Percentiles rank a stretch among this genome's conserved stretches.
phyloP scores from a whole-genome alignment of 495 filamentous ascomycete genomes.

The Penicillium paradoxum region DNA sequence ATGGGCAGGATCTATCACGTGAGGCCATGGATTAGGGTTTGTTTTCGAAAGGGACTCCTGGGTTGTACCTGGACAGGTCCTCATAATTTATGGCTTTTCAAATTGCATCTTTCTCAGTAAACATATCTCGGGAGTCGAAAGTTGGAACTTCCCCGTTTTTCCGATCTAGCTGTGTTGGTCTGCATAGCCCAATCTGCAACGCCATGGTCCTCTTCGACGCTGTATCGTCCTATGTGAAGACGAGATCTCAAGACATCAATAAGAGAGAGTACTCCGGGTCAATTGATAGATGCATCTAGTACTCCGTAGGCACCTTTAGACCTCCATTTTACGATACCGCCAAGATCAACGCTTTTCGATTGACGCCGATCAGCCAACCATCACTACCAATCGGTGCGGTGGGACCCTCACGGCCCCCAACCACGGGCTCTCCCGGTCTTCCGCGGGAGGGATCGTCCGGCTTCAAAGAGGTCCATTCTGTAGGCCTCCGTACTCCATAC shows the following conservation, averaged over 20 bases:
- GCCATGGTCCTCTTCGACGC: neutral
- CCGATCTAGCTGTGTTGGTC: too few species aligned
- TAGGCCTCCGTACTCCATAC: neutral
- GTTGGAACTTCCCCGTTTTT: neutral
- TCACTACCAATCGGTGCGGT: constrained; percentile 6
- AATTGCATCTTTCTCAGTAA: neutral
- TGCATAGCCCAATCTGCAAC: neutral
- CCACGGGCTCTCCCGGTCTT: constrained; percentile 17
- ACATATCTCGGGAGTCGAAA: neutral
- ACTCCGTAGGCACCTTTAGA: too few species aligned
- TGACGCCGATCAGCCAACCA: constrained; percentile 13
- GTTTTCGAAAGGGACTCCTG: neutral
- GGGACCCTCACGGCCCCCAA: constrained; percentile 13
- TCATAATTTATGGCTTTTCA: neutral
- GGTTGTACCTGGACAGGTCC: neutral
- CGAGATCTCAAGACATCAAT: too few species aligned
- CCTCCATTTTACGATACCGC: constrained; percentile 1
- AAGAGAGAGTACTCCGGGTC: too few species aligned
- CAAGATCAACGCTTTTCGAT: constrained; percentile 1
- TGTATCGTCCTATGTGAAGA: neutral
- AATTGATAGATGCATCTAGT: too few species aligned
- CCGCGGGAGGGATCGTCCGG: constrained; percentile 15
- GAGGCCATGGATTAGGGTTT: neutral
- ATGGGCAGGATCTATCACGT: neutral
- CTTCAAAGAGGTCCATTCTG: constrained; percentile 1